A percentile compares a stretch with the other conserved stretches of the same genome.
phyloP scores from a whole-genome alignment of 345 rosid genomes.

The Corchorus capsularis region DNA sequence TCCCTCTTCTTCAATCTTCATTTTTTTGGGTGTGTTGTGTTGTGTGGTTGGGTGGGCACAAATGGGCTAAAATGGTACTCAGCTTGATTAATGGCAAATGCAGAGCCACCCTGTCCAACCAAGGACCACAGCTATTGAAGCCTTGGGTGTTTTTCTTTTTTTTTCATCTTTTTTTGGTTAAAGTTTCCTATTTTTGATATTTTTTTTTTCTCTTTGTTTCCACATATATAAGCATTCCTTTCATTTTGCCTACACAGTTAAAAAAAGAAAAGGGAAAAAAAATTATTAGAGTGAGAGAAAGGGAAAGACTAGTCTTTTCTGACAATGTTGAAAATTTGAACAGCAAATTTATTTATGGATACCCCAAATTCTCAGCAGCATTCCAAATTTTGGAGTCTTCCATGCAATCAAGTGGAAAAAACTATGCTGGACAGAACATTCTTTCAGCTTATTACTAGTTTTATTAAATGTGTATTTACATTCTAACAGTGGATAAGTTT shows the following conservation, averaged over 20 bases:
- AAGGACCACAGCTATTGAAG: conserved; percentile 25
- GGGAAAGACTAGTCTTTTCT: neutral
- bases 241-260: too few relatives aligned
- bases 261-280: too few relatives aligned
- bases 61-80: conserved; percentile 11
- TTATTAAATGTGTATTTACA: neutral
- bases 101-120: conserved; percentile 26
- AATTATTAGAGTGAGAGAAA: too few relatives aligned
- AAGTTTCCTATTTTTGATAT: too few relatives aligned
- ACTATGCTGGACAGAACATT: neutral
- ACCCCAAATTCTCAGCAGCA: neutral
- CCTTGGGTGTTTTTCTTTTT: neutral
- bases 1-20: neutral
- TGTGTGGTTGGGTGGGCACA: conserved; percentile 3
- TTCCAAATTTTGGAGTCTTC: conserved; percentile 10
- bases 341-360: neutral
- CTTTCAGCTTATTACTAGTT: conserved; percentile 11
- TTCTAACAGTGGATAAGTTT: neutral
- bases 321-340: neutral
- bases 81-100: conserved; percentile 14
- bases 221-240: too few relatives aligned
- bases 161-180: neutral
- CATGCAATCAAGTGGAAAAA: conserved; percentile 8
- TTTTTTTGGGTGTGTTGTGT: neutral
- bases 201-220: too few relatives aligned